Base-by-base conservation (phyloP, 495 filamentous ascomycete species). In the Pyronema omphalodes region DNA sequence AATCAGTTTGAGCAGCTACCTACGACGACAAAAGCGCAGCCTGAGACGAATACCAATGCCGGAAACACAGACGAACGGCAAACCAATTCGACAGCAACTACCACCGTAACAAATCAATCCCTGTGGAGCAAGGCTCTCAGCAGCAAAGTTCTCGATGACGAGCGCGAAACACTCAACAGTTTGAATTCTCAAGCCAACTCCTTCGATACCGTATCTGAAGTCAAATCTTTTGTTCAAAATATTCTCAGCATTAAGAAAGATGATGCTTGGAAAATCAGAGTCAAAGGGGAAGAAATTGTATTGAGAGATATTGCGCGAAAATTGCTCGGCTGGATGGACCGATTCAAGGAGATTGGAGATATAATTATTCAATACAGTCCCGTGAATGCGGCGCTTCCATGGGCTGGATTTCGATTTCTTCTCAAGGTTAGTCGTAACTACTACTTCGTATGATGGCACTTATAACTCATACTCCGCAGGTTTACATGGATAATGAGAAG, bases 361-460 rank as follows among this genome's bases (percentile, higher is more conserved):
- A 52, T 65, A 7, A 66, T 63, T 3, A 57, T 67, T 7, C 64
- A 69, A 40, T 68, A 68, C 58, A 69, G 73, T 62, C 68, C 71
- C 7, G 62, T 41, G 1, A 69, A 73, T 65, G 67, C 67, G 9
- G 64, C 68, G 9, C 56, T 75, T 39, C 71, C 72, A 6, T 74
- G 72, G 72, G 72, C 71, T 11, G 67, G 45, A 1, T 57, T 73
- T 9, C 56, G 69, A 9, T 70, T 74, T 37, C 36, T 73, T 2
- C 57, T 74, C 14, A 61, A 69, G 54, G 64, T 70, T 37, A n/a
- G n/a, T n/a, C n/a, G n/a, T n/a, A n/a, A n/a, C 17, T 9, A 35
- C 50, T 40, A 33, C 19, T 37, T 35, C 48, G 15, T 9, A 51
- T 37, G 17, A 5, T 9, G 19, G 9, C 1, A 5, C 17, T 9